Evolutionary conservation across 768 basidiomycete species (phyloP), one percentile per base, ranked within the genome.

Genomic region (Russula sp.): DNA sequence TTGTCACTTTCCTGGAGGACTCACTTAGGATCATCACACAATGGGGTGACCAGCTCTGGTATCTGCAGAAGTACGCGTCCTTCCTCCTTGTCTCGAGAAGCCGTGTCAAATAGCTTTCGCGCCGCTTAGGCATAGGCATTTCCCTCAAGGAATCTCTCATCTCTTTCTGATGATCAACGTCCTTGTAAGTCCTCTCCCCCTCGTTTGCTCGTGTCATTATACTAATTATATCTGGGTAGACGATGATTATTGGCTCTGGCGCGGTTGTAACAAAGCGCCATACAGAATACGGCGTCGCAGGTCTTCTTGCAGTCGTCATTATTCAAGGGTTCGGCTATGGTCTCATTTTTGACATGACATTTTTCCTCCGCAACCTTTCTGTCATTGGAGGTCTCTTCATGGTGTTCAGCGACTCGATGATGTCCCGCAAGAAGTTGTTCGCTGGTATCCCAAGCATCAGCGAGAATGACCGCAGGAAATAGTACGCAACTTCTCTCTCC

Each of bases 381-480:
- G 97, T 99, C 73, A 94, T 98, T 66, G 97, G 97, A 61, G 97
- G 97, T 59, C 86, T 99, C 52, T 88, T 99, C 77, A 99, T 99
- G 97, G 95, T 98, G 28, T 94, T 99, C 77, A 94, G 90, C 68
- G 97, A 99, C 75, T 91, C 93, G 1, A 89, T 98, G 83, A 82
- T 91, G 62, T 89, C 86, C 24, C 84, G 87, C 75, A 94, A 89
- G 78, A 86, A 88, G 69, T 78, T 88, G 50, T 98, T 98, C 70
- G 96, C 95, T 13, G 95, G 94, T 52, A 78, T 98, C 2, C 94
- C 96, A 1, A 81, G 84, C 38, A 81, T 98, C 61, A 92, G 88
- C 73, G 97, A 99, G 77, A 95, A 86, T 1, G 97, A 99, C 77
- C 86, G 95, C 79, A 92, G 92, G 78, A 98, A 98, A 90, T 99